These are phyloP conservation scores for Hygrocybe punicea DNA, from an alignment of 768 basidiomycete species.

Conservation along the genomic window DNA sequence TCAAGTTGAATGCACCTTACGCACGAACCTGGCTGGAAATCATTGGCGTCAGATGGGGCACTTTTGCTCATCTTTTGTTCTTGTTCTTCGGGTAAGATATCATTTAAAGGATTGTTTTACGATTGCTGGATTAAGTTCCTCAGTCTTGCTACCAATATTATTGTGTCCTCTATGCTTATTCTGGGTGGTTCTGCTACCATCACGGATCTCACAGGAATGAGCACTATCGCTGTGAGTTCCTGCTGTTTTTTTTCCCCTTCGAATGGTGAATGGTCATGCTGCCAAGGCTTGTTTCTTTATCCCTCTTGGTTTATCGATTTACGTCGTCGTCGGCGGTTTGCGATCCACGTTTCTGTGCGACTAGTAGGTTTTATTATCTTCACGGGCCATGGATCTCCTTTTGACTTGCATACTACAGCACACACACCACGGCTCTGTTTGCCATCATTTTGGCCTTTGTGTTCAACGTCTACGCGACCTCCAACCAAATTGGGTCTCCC, in stretches of 20 bases:
- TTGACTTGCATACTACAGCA: conserved; percentile 45
- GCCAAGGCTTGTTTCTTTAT: conserved; percentile 81
- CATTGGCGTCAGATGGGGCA: conserved; percentile 77
- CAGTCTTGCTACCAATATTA: conserved; percentile 81
- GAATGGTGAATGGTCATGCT: neutral
- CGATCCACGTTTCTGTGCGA: conserved; percentile 82
- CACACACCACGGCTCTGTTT: conserved; percentile 76
- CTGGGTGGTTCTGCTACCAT: conserved; percentile 86
- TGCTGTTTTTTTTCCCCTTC: neutral
- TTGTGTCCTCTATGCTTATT: conserved; percentile 84
- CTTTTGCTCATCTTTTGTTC: conserved; percentile 73
- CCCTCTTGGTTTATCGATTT: conserved; percentile 82
- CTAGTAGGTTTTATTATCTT: conserved; percentile 51
- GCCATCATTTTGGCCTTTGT: conserved; percentile 73
- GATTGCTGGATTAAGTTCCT: neutral
- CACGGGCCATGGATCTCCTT: neutral
- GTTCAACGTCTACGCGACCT: conserved; percentile 82
- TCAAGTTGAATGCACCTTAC: conserved; percentile 87
- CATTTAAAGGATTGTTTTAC: neutral
- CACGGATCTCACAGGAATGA: conserved; percentile 84
- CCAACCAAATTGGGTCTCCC: conserved; percentile 74
- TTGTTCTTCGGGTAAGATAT: conserved; percentile 74
- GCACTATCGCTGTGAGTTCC: conserved; percentile 63
- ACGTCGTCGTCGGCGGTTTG: conserved; percentile 86
- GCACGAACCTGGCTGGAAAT: conserved; percentile 91